Conservation (phyloP, 2,329 filamentous ascomycete genomes). For the Colletotrichum simmondsii region DNA sequence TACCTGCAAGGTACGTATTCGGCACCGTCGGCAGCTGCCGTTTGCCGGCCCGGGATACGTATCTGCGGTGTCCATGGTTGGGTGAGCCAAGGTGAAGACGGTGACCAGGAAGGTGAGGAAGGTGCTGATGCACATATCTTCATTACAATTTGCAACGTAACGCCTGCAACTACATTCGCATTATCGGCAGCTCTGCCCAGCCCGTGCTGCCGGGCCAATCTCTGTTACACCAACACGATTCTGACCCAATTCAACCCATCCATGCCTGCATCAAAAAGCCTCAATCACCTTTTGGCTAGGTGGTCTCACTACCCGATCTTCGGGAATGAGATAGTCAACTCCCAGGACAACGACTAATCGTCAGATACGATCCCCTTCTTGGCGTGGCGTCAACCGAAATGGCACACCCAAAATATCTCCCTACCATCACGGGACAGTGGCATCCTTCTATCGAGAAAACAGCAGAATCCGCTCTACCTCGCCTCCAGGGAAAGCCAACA, state of each 20-base stretch:
- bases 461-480: background rate
- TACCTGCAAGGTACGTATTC: background rate
- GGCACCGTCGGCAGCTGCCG: background rate
- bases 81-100: background rate
- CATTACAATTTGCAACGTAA: background rate
- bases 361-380: constrained; percentile 7
- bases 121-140: background rate
- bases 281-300: background rate
- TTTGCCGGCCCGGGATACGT: background rate
- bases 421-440: constrained; percentile 25
- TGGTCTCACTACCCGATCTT: constrained; percentile 15
- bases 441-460: constrained; percentile 12
- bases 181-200: background rate
- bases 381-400: constrained; percentile 16
- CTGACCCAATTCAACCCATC: background rate
- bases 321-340: background rate
- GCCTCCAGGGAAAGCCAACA: background rate
- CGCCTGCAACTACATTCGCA: background rate
- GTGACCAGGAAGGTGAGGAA: background rate
- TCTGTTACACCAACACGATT: background rate
- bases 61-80: background rate
- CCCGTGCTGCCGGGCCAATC: background rate
- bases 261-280: background rate
- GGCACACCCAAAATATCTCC: constrained; percentile 5
- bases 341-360: constrained; percentile 7